Percentiles rank a stretch among this genome's conserved stretches.
Evolutionary conservation across 768 basidiomycete genomes (phyloP).

Genomic region (Tylopilus plumbeoviolaceoides): DNA sequence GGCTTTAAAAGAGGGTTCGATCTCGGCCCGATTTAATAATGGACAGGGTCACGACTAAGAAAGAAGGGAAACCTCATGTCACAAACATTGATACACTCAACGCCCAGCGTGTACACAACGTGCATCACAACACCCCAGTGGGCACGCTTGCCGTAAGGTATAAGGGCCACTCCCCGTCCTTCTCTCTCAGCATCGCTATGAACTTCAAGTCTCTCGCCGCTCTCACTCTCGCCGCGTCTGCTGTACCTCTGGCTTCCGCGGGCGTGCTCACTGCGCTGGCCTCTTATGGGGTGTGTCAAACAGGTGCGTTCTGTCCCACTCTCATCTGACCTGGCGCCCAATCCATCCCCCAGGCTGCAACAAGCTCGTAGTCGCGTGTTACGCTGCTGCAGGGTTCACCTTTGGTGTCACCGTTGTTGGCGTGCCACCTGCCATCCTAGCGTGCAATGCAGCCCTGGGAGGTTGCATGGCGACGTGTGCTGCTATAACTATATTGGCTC

Average conservation of each 20-base stretch:
- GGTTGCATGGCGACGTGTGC: slow-evolving; percentile 26
- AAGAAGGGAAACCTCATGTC: neutral
- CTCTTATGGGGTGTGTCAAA: slow-evolving; percentile 23
- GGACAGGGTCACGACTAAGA: neutral
- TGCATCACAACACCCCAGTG: too few relatives aligned
- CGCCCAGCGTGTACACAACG: neutral
- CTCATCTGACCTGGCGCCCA: neutral
- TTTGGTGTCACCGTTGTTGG: slow-evolving; percentile 22
- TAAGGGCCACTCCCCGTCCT: neutral
- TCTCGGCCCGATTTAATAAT: too few relatives aligned
- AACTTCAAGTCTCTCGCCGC: slow-evolving; percentile 22
- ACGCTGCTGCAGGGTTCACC: slow-evolving; percentile 19
- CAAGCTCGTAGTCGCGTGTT: slow-evolving; percentile 17
- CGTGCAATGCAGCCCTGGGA: slow-evolving; percentile 22
- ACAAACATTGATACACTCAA: too few relatives aligned
- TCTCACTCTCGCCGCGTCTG: slow-evolving; percentile 16
- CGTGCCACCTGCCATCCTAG: slow-evolving; percentile 19
- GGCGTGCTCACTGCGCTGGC: slow-evolving; percentile 11
- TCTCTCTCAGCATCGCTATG: slow-evolving; percentile 8
- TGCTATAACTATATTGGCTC: slow-evolving; percentile 15
- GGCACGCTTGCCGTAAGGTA: too few relatives aligned
- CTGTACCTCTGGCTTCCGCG: slow-evolving; percentile 8
- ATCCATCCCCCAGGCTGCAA: slow-evolving; percentile 23
- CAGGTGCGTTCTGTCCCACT: slow-evolving; percentile 5
- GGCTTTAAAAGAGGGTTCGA: neutral